A percentile compares a stretch with the other conserved stretches of the same genome.
These are phyloP conservation scores for Trichophyton rubrum DNA, from an alignment of 2,329 filamentous ascomycete species.

Conservation along the genomic window DNA sequence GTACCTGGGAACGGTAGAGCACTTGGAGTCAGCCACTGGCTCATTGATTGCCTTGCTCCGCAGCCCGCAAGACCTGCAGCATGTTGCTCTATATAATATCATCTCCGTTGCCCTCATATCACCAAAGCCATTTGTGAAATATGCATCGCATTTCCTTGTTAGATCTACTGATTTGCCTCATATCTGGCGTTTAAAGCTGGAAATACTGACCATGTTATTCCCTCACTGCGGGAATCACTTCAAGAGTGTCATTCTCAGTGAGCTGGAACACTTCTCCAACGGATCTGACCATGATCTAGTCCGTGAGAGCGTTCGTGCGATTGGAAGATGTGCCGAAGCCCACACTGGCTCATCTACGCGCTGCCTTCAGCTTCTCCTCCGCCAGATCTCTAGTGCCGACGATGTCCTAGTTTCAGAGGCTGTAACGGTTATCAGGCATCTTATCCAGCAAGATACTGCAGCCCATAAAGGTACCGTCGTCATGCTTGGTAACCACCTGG, in stretches of 20 bases:
- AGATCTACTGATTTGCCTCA: slow-evolving; percentile 64
- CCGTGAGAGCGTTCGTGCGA: slow-evolving; percentile 78
- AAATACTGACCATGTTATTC: slow-evolving; percentile 81
- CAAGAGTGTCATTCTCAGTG: slow-evolving; percentile 78
- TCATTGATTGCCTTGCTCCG: slow-evolving; percentile 77
- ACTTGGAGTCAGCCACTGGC: slow-evolving; percentile 63
- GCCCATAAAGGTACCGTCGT: slow-evolving; percentile 77
- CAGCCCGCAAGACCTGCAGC: slow-evolving; percentile 73
- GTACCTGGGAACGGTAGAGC: slow-evolving; percentile 66
- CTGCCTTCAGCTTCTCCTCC: slow-evolving; percentile 70
- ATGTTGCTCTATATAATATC: slow-evolving; percentile 85
- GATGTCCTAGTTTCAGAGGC: slow-evolving; percentile 83
- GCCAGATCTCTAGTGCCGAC: slow-evolving; percentile 79
- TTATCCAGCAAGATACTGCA: slow-evolving; percentile 81
- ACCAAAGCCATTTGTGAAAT: slow-evolving; percentile 72
- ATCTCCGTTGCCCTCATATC: slow-evolving; percentile 74
- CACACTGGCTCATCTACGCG: slow-evolving; percentile 58
- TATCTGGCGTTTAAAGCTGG: slow-evolving; percentile 84
- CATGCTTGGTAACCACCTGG: slow-evolving; percentile 77
- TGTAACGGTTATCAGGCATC: slow-evolving; percentile 82
- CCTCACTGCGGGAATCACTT: slow-evolving; percentile 62
- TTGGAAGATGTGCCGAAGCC: slow-evolving; percentile 81
- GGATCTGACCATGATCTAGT: slow-evolving; percentile 64
- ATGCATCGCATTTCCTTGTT: slow-evolving; percentile 81
- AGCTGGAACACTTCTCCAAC: slow-evolving; percentile 84